Conservation (phyloP, 495 filamentous ascomycete species). For the Lentithecium fluviatile region DNA sequence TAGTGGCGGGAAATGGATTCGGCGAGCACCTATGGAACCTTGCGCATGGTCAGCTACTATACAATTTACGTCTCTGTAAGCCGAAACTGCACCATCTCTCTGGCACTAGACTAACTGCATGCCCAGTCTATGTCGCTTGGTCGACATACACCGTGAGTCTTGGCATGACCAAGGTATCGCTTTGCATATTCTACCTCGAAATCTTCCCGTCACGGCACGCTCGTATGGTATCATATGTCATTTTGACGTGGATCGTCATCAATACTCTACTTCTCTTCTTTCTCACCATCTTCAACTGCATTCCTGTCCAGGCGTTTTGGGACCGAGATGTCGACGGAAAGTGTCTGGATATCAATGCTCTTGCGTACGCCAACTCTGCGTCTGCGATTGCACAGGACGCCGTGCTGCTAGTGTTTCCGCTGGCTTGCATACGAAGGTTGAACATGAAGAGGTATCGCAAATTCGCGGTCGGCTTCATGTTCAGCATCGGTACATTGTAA, state of each 20-base stretch:
- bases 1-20: conserved; percentile 12
- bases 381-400: conserved; percentile 19
- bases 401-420: conserved; percentile 7
- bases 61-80: conserved; percentile 1
- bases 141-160: conserved; percentile 9
- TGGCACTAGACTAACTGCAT: neutral
- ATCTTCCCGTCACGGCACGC: conserved; percentile 8
- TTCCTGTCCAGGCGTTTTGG: conserved; percentile 10
- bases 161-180: conserved; percentile 16
- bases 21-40: conserved; percentile 18
- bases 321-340: conserved; percentile 10
- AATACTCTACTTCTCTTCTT: neutral
- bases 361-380: conserved; percentile 11
- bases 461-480: conserved; percentile 17
- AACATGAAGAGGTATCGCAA: conserved; percentile 18
- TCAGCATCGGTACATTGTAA: conserved; percentile 18
- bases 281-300: conserved; percentile 12
- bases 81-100: neutral
- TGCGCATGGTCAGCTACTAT: neutral
- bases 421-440: conserved; percentile 5
- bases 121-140: conserved; percentile 10
- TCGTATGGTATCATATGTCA: neutral
- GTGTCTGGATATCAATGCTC: conserved; percentile 14
- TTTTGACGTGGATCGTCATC: conserved; percentile 1
- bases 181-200: conserved; percentile 17